Evolutionary conservation across 176 grass and related monocot species (phyloP).

Genomic region (Aegilops umbellulata): DNA sequence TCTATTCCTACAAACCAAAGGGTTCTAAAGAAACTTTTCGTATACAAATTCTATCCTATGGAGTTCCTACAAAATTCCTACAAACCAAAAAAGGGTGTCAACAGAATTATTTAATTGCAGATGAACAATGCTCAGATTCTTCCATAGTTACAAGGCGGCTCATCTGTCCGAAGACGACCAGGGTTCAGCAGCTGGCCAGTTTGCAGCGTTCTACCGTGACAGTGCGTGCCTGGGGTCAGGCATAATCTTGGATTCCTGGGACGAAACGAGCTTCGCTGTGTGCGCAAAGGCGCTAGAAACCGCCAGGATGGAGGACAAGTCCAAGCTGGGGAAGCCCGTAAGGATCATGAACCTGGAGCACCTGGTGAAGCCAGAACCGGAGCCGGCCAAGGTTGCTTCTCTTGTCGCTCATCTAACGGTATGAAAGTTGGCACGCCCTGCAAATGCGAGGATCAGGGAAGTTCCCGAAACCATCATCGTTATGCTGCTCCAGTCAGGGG

Average conservation of each 20-base stretch:
- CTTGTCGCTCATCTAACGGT: neutral
- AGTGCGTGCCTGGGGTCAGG: constrained; percentile 64
- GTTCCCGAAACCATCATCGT: neutral
- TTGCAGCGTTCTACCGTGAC: constrained; percentile 75
- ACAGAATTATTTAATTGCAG: no score
- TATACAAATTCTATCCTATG: no score
- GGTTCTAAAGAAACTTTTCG: no score
- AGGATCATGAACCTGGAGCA: constrained; percentile 7
- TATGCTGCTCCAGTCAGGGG: neutral
- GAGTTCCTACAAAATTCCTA: no score
- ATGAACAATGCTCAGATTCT: no score
- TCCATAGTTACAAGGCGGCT: constrained; percentile 11
- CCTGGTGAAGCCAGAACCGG: neutral
- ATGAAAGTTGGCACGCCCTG: neutral
- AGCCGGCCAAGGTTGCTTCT: constrained; percentile 20
- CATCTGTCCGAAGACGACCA: constrained; percentile 78
- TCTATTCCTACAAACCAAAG: no score
- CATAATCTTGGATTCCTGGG: constrained; percentile 73
- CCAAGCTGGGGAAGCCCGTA: constrained; percentile 74
- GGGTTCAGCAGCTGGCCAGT: constrained; percentile 86
- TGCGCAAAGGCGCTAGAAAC: constrained; percentile 67
- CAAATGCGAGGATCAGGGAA: neutral
- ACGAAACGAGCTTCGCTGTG: constrained; percentile 64
- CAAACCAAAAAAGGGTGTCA: no score
- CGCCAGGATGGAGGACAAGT: constrained; percentile 72